Evolutionary conservation across 352 stramenopile genomes (phyloP), one percentile per base, ranked within the genome.

Genomic region (Phytophthora podocarpi): DNA sequence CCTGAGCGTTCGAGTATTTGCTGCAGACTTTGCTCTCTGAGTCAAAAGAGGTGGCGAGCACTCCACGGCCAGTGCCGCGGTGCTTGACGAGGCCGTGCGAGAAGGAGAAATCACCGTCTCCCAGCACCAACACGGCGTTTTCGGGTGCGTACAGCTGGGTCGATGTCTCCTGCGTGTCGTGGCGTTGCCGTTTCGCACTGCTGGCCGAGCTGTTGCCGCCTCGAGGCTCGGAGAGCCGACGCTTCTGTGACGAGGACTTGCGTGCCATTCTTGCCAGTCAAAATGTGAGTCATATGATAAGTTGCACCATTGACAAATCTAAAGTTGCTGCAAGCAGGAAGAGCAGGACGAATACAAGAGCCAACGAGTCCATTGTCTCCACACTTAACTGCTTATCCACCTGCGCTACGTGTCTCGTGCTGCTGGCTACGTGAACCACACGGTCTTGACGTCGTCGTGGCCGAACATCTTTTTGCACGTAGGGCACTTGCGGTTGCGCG

Each of bases 381-480:
- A 55, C 42, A 63, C 2, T 50, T 65, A 55, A 49, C 54, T 46
- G 34, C 42, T 37, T 37, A 35, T 40, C 32, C 32, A 56, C 21
- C 23, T 56, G 43, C 28, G 18, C 26, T 35, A 45, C 26, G 12
- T n/a, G 13, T 20, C n/a, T n/a, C n/a, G 10, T 36, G n/a, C 21
- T 30, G 36, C 23, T 34, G n/a, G 28, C 64, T 89, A 95, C 43
- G 86, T 91, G 59, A 91, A 87, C 82, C 83, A 96, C 13, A 93
- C 84, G 20, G 62, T 72, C 68, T 96, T 96, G 52, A 96, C 78
- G 42, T 96, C 87, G 61, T 96, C 87, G 48, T 94, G 85, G 31
- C 87, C 87, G 73, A 92, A 96, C 87, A 96, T 96, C 74, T 93
- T 93, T 68, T 94, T 96, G 80, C 87, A 96, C 31, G 83, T 94